Evolutionary conservation across 352 stramenopile species (phyloP).

Genomic region (Globisporangium paroecandrum): DNA sequence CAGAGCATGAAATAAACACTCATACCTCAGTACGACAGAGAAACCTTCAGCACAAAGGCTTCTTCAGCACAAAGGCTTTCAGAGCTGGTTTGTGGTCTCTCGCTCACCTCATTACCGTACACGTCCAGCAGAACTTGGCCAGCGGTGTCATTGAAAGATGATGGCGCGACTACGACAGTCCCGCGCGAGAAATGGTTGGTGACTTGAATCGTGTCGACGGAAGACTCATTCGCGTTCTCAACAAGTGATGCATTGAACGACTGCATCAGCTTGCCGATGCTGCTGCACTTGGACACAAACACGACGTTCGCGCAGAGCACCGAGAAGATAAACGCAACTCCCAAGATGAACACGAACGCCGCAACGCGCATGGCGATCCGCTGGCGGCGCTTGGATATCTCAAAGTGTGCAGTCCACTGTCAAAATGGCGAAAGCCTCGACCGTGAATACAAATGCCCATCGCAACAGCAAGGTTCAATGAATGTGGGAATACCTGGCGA

Average conservation of each 20-base stretch:
- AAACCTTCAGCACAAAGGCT: not conserved
- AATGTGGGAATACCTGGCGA: constrained; percentile 9
- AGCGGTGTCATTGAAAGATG: constrained; percentile 10
- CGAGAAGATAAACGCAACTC: constrained; percentile 49
- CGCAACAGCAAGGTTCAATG: not conserved
- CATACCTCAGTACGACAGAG: not conserved
- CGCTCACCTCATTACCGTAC: constrained; percentile 41
- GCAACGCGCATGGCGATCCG: constrained; percentile 60
- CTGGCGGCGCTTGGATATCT: constrained; percentile 56
- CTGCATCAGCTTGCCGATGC: constrained; percentile 50
- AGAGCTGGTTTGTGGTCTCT: not conserved
- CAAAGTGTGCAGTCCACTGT: constrained; percentile 60
- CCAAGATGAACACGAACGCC: constrained; percentile 40
- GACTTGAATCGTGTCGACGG: constrained; percentile 22
- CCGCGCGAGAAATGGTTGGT: constrained; percentile 46
- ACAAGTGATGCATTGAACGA: constrained; percentile 40
- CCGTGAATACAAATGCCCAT: too few relatives aligned
- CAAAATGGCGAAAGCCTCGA: not conserved
- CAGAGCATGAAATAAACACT: not conserved
- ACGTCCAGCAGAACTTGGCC: constrained; percentile 36
- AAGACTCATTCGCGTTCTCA: constrained; percentile 16
- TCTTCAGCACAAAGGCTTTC: not conserved
- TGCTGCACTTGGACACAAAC: constrained; percentile 66
- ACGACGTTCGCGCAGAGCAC: constrained; percentile 61
- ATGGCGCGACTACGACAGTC: constrained; percentile 24